Conservation (phyloP, 1,139 yeast genomes). For the Eremothecium coryli region DNA sequence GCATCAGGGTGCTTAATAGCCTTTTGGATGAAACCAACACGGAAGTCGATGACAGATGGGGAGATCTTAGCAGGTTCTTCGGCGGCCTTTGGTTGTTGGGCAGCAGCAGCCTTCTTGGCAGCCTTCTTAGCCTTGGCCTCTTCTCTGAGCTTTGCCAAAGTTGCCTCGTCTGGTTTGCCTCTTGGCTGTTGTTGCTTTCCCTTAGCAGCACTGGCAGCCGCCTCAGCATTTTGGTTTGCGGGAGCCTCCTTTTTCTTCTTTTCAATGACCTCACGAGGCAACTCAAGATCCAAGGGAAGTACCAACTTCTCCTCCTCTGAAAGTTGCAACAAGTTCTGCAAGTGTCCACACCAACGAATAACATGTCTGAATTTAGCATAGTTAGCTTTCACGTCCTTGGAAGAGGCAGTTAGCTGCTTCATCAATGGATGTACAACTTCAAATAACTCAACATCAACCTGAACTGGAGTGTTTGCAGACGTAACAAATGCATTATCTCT, state of each 20-base stretch:
- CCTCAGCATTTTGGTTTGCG: slow-evolving; percentile 21
- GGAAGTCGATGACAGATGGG: slow-evolving; percentile 81
- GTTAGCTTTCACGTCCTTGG: slow-evolving; percentile 28
- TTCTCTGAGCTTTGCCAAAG: slow-evolving; percentile 50
- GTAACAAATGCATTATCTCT: slow-evolving; percentile 61
- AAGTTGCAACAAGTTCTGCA: slow-evolving; percentile 57
- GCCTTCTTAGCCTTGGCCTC: slow-evolving; percentile 70
- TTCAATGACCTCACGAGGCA: slow-evolving; percentile 61
- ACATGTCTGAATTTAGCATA: slow-evolving; percentile 67
- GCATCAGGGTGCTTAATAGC: slow-evolving; percentile 98
- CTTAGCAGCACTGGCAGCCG: slow-evolving; percentile 33
- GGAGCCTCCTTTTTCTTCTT: slow-evolving; percentile 45
- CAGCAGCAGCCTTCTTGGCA: slow-evolving; percentile 62
- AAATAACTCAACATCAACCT: slow-evolving; percentile 61
- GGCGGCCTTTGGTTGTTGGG: slow-evolving; percentile 42
- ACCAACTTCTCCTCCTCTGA: slow-evolving; percentile 44
- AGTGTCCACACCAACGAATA: slow-evolving; percentile 81
- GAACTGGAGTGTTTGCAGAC: slow-evolving; percentile 51
- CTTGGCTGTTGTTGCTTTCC: slow-evolving; percentile 30
- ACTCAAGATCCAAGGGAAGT: slow-evolving; percentile 49
- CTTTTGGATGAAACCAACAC: slow-evolving; percentile 95
- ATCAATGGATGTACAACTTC: slow-evolving; percentile 55
- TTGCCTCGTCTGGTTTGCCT: slow-evolving; percentile 50
- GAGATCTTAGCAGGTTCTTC: slow-evolving; percentile 54
- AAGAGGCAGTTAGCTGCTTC: slow-evolving; percentile 39